phyloP scores from a whole-genome alignment of 352 stramenopile species.

The Globisporangium spiculum region DNA sequence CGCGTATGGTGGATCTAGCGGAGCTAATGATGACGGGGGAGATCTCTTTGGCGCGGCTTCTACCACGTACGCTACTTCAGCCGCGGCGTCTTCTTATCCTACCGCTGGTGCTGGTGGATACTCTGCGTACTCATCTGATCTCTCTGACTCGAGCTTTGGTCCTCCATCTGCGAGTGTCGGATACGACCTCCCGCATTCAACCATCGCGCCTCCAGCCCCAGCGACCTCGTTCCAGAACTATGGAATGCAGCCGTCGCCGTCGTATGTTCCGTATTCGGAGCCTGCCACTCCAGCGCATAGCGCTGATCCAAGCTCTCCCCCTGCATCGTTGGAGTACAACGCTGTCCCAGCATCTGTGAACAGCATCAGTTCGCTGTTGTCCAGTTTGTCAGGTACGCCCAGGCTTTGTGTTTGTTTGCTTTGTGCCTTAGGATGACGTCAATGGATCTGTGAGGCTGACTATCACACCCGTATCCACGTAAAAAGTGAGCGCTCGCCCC shows the following conservation, averaged over 20 bases:
- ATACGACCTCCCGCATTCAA: slow-evolving; percentile 27
- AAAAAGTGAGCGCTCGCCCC: slow-evolving; percentile 32
- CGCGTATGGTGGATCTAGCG: slow-evolving; percentile 1
- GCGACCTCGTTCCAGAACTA: slow-evolving; percentile 16
- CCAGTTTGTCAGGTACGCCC: slow-evolving; percentile 47
- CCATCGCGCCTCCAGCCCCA: slow-evolving; percentile 19
- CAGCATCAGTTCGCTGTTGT: slow-evolving; percentile 60
- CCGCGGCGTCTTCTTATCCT: not conserved
- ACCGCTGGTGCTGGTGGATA: not conserved
- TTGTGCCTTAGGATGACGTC: not conserved
- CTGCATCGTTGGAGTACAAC: slow-evolving; percentile 48
- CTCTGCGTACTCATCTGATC: slow-evolving; percentile 9
- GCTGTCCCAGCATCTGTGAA: slow-evolving; percentile 29
- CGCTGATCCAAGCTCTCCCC: slow-evolving; percentile 27
- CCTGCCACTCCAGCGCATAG: not conserved
- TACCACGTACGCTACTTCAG: slow-evolving; percentile 18
- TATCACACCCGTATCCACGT: not conserved
- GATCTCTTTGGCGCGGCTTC: slow-evolving; percentile 56
- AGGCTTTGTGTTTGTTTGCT: not conserved
- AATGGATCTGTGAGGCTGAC: not conserved
- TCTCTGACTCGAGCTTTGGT: slow-evolving; percentile 22
- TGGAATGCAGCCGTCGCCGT: slow-evolving; percentile 23
- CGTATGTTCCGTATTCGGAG: slow-evolving; percentile 19
- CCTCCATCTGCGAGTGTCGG: slow-evolving; percentile 24
- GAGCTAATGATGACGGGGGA: slow-evolving; percentile 32